Base-by-base conservation (phyloP, 805 yeast species). In the Metschnikowia gelsemii region DNA sequence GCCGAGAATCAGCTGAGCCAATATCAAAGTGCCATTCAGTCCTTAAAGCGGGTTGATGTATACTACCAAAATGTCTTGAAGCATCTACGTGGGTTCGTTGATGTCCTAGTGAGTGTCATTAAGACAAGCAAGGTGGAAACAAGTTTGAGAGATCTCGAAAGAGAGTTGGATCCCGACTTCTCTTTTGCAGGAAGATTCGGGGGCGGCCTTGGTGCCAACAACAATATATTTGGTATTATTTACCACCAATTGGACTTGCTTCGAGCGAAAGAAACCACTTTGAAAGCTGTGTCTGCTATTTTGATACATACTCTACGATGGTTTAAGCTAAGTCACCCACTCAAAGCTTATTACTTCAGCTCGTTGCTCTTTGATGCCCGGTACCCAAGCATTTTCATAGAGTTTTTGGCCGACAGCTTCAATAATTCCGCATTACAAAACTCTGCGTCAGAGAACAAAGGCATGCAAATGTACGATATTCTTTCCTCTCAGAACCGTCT, bases 261-360 rank as follows among this genome's bases (percentile, higher is more conserved):
- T 4, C 72, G 83, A 47, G 66, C 77, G n/a, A 83, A 82, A 49
- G 91, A 85, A 51, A 63, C 78, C 3, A 66, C 82, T 1, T 54
- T 83, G 38, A 84, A 81, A 50, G 76, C 82, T 3, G 65, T 82
- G 2, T 68, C 83, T 0, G 76, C 77, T 1, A 72, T 80, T 1
- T 41, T 87, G 1, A 51, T 65, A 8, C 52, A 78, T 16, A 56
- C 93, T 16, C 57, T 83, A 24, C 76, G 75, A 52, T 90, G 97
- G 96, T 83, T 87, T 58, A 86, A 85, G 56, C 59, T 74, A 8
- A 83, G 79, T 32, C 96, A 93, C 58, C 66, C 88, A 2, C 59
- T 90, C 48, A 90, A 91, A 59, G 82, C 75, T 58, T 95, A 88
- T 58, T 86, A 82, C 52, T 64, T 91, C 11, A 61, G 84, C 5